A percentile compares a stretch with the other conserved stretches of the same genome.
phyloP scores from a whole-genome alignment of 2,329 filamentous ascomycete genomes.

The Cladosporium oxysporum region DNA sequence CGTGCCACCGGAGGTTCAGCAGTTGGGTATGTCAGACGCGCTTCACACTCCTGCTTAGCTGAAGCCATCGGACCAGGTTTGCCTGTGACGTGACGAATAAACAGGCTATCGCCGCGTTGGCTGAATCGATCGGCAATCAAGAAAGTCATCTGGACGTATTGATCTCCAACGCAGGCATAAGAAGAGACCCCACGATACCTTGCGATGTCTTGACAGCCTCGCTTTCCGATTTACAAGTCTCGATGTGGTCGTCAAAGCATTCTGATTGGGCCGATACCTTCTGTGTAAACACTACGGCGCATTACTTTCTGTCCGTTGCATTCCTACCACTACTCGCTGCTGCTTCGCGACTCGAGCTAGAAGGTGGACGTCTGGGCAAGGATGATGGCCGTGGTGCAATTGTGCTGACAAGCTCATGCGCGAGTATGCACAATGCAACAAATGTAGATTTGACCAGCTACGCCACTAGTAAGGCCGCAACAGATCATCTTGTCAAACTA shows the following conservation, averaged over 20 bases:
- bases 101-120: conserved; percentile 48
- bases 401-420: conserved; percentile 54
- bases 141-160: conserved; percentile 46
- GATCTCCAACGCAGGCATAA: conserved; percentile 54
- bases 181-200: conserved; percentile 46
- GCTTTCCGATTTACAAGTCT: conserved; percentile 46
- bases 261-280: conserved; percentile 52
- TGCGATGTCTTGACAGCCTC: conserved; percentile 50
- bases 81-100: conserved; percentile 53
- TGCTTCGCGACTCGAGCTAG: conserved; percentile 38
- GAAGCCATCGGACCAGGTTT: conserved; percentile 13
- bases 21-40: conserved; percentile 1
- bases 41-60: not conserved
- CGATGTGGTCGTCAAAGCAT: conserved; percentile 49
- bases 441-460: conserved; percentile 57
- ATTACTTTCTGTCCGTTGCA: conserved; percentile 53
- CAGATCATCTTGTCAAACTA: conserved; percentile 53
- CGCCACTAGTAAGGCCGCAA: conserved; percentile 54
- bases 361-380: conserved; percentile 33
- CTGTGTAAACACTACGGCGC: conserved; percentile 51
- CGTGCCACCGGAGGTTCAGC: conserved; percentile 38
- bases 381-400: conserved; percentile 50
- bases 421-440: conserved; percentile 55
- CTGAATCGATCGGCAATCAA: conserved; percentile 42
- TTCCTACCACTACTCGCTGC: conserved; percentile 47